A percentile compares a stretch with the other conserved stretches of the same genome.
These are phyloP conservation scores for Picea abies DNA, from an alignment of 83 land plant species.

Conservation along the genomic window DNA sequence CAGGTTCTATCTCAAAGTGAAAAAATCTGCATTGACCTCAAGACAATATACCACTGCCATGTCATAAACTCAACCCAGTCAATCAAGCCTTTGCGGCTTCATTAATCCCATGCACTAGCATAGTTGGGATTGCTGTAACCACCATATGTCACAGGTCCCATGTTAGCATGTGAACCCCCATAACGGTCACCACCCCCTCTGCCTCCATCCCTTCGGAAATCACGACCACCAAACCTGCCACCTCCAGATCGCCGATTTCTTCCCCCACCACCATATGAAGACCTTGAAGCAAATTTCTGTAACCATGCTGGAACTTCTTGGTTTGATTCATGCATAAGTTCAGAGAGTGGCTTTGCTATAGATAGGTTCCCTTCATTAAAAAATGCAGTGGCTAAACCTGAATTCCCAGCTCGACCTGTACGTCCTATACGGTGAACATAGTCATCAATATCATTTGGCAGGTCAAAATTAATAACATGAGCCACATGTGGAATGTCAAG, in stretches of 20 bases:
- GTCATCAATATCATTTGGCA: slow-evolving; percentile 83
- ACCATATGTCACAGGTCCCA: neutral
- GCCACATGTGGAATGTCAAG: slow-evolving; percentile 84
- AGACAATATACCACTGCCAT: neutral
- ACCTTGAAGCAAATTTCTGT: slow-evolving; percentile 48
- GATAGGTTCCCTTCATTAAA: slow-evolving; percentile 75
- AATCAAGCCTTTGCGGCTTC: neutral
- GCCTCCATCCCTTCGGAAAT: slow-evolving; percentile 45
- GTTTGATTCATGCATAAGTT: slow-evolving; percentile 80
- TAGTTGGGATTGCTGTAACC: neutral
- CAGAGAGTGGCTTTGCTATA: slow-evolving; percentile 66
- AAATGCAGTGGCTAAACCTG: slow-evolving; percentile 81
- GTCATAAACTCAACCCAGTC: neutral
- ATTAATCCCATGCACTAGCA: slow-evolving; percentile 16
- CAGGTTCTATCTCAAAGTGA: neutral
- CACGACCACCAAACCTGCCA: slow-evolving; percentile 59
- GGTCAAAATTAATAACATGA: slow-evolving; percentile 81
- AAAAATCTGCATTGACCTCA: neutral
- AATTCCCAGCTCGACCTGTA: slow-evolving; percentile 87
- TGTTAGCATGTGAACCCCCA: slow-evolving; percentile 26
- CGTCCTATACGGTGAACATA: slow-evolving; percentile 88
- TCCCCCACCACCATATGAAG: slow-evolving; percentile 55
- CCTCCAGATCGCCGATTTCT: slow-evolving; percentile 62
- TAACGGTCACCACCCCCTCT: slow-evolving; percentile 33
- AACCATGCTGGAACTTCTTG: slow-evolving; percentile 87